Evolutionary conservation across 2,329 filamentous ascomycete genomes (phyloP).

Genomic region (Hymenoscyphus fructigenus): DNA sequence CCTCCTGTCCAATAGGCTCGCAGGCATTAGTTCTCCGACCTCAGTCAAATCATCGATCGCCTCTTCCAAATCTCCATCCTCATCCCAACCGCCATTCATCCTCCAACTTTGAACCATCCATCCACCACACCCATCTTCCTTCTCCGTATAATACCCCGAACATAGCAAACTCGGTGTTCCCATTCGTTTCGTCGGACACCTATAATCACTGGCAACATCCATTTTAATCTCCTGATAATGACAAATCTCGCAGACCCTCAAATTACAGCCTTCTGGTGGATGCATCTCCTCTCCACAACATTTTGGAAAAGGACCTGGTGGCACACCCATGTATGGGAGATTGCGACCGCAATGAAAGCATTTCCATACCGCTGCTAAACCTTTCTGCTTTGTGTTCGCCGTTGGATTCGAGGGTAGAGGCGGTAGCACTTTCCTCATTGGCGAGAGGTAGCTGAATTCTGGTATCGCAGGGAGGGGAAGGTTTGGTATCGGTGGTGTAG

Average conservation of each 20-base stretch:
- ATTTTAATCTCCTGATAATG: background rate
- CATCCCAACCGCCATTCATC: background rate
- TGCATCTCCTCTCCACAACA: background rate
- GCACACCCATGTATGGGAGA: background rate
- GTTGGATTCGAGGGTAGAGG: too few relatives aligned
- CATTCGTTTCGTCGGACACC: background rate
- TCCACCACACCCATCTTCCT: background rate
- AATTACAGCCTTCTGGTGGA: background rate
- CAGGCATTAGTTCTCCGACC: background rate
- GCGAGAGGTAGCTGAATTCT: too few relatives aligned
- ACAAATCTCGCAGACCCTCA: background rate
- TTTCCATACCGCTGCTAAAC: background rate
- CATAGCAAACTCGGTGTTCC: too few relatives aligned
- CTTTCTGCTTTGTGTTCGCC: background rate
- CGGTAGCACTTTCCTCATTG: too few relatives aligned
- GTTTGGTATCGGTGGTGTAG: too few relatives aligned
- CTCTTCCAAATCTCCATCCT: background rate
- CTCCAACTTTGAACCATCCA: slow-evolving; percentile 1
- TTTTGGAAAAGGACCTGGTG: background rate
- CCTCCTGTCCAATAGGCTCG: background rate
- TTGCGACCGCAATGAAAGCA: background rate
- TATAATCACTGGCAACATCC: background rate
- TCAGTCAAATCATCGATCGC: background rate
- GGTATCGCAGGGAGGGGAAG: too few relatives aligned
- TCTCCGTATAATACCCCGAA: too few relatives aligned